Evolutionary conservation across 345 rosid species (phyloP).

Genomic region (Gossypium bickii): DNA sequence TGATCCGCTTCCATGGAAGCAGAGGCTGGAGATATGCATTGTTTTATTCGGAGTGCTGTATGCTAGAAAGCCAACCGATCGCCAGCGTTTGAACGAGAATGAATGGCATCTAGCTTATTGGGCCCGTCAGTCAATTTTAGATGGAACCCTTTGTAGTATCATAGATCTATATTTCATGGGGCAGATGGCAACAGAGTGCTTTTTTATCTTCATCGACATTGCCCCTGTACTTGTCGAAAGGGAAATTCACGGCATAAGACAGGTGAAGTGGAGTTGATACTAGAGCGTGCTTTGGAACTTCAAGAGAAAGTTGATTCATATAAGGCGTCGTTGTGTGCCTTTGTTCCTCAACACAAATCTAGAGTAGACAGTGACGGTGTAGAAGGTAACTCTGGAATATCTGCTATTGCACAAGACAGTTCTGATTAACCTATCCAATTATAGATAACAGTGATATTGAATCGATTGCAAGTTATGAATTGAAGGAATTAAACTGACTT

Average conservation of each 20-base stretch:
- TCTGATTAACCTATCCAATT: not conserved
- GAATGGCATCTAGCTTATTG: not conserved
- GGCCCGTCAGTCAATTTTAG: slow-evolving; percentile 14
- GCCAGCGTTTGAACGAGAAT: not conserved
- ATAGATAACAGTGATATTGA: not conserved
- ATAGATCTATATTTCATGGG: slow-evolving; percentile 49
- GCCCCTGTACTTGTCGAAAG: not conserved
- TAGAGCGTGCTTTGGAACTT: slow-evolving; percentile 10
- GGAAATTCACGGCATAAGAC: not conserved
- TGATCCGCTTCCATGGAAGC: slow-evolving; percentile 4
- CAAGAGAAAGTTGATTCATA: not conserved
- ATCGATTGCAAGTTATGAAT: not conserved
- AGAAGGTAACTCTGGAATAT: not conserved
- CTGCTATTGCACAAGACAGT: not conserved
- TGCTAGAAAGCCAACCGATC: slow-evolving; percentile 9
- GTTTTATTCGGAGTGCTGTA: slow-evolving; percentile 29
- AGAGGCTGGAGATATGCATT: not conserved
- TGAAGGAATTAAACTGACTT: not conserved
- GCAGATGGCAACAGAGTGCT: slow-evolving; percentile 38
- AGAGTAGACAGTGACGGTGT: not conserved
- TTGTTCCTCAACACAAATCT: not conserved
- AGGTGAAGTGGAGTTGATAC: not conserved
- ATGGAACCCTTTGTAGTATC: slow-evolving; percentile 43
- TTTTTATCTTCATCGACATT: not conserved
- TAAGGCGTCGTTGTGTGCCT: not conserved